A percentile compares a stretch with the other conserved stretches of the same genome.
Conservation (phyloP, 2,329 filamentous ascomycete genomes). For the Ceratocystis colombiana region DNA sequence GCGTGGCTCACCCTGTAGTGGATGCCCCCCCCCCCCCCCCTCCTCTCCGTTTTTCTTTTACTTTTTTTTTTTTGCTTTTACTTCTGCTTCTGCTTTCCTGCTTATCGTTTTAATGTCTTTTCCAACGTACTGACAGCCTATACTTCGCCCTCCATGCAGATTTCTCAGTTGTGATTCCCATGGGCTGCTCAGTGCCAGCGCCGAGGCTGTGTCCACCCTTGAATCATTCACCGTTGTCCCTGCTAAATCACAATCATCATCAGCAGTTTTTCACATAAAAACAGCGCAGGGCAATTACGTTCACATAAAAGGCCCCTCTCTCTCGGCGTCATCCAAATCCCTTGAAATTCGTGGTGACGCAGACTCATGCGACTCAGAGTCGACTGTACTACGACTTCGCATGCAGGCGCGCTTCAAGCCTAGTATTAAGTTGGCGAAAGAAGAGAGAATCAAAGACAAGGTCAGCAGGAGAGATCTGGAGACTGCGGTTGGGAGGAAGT, state of each 20-base stretch:
- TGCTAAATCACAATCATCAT: slow-evolving; percentile 48
- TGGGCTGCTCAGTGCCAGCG: slow-evolving; percentile 63
- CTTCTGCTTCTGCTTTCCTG: neutral
- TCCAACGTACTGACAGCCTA: slow-evolving; percentile 11
- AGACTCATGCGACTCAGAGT: slow-evolving; percentile 53
- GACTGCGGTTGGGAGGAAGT: slow-evolving; percentile 60
- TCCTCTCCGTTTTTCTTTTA: too few relatives aligned
- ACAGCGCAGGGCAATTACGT: slow-evolving; percentile 64
- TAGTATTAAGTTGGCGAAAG: slow-evolving; percentile 59
- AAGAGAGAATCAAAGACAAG: slow-evolving; percentile 73
- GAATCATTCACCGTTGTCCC: slow-evolving; percentile 65
- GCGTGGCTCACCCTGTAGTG: neutral
- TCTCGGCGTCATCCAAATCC: slow-evolving; percentile 39
- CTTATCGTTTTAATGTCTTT: neutral
- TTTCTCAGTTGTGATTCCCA: slow-evolving; percentile 80
- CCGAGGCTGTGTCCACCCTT: slow-evolving; percentile 71
- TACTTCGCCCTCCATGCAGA: slow-evolving; percentile 36
- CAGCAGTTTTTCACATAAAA: slow-evolving; percentile 62
- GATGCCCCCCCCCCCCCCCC: too few relatives aligned
- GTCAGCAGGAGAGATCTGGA: slow-evolving; percentile 80
- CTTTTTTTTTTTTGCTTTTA: neutral
- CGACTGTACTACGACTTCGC: slow-evolving; percentile 66
- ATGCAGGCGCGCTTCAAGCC: slow-evolving; percentile 97
- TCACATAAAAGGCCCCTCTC: slow-evolving; percentile 42
- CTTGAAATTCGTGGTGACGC: slow-evolving; percentile 69